Conservation (phyloP, 78 protist genomes). For the Dictyostelium purpureum region DNA sequence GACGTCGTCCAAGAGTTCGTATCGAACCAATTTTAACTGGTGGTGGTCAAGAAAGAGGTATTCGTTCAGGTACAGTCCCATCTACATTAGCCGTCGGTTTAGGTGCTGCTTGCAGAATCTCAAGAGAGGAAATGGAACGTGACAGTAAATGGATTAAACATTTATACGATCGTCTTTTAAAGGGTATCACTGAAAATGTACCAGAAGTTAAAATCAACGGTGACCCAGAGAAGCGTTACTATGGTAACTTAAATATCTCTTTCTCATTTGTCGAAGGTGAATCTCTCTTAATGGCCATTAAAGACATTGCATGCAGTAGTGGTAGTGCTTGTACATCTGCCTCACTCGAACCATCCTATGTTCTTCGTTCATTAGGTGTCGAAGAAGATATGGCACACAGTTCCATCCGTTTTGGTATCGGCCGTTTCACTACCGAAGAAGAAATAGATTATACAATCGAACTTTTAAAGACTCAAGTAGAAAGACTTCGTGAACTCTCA, state of each 20-base stretch:
- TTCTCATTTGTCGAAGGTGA: slow-evolving; percentile 99
- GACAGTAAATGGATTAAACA: slow-evolving; percentile 85
- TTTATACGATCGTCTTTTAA: slow-evolving; percentile 79
- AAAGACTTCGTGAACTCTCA: slow-evolving; percentile 94
- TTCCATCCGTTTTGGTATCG: slow-evolving; percentile 97
- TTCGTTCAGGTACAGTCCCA: slow-evolving; percentile 96
- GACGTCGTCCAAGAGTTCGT: slow-evolving; percentile 95
- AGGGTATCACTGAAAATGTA: slow-evolving; percentile 71
- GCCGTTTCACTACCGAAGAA: slow-evolving; percentile 90
- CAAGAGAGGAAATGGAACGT: slow-evolving; percentile 89
- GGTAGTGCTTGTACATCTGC: slow-evolving; percentile 99
- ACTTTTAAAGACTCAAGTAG: slow-evolving; percentile 78
- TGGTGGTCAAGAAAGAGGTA: slow-evolving; percentile 99
- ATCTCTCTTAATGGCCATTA: slow-evolving; percentile 94
- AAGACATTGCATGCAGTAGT: slow-evolving; percentile 91
- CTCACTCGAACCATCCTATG: slow-evolving; percentile 98
- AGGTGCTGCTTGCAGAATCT: slow-evolving; percentile 94
- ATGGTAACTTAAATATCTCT: slow-evolving; percentile 96
- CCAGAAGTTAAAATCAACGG: slow-evolving; percentile 81
- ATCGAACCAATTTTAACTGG: slow-evolving; percentile 92
- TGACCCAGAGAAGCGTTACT: slow-evolving; percentile 72
- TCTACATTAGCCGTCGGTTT: slow-evolving; percentile 93
- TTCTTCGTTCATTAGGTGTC: slow-evolving; percentile 95
- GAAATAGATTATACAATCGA: slow-evolving; percentile 91
- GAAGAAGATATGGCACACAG: slow-evolving; percentile 97